Evolutionary conservation across 768 basidiomycete genomes (phyloP).

Genomic region (Neoboletus subvelutipes): DNA sequence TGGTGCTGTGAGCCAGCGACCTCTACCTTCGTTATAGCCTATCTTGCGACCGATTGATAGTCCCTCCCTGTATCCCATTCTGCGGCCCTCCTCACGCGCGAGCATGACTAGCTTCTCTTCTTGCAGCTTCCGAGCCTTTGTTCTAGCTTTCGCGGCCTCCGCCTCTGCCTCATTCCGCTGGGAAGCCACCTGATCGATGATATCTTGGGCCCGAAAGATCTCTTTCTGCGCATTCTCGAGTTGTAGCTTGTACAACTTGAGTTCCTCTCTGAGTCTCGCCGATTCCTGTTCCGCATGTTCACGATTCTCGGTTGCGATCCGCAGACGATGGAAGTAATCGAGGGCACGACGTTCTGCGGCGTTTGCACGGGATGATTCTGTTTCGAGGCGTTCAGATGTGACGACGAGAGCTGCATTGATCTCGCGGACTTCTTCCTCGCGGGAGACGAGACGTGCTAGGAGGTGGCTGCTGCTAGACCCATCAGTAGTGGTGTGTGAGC

Average conservation of each 20-base stretch:
- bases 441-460: constrained; percentile 29
- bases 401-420: constrained; percentile 28
- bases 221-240: constrained; percentile 46
- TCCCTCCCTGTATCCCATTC: constrained; percentile 43
- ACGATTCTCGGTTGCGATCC: constrained; percentile 40
- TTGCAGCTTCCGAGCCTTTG: constrained; percentile 43
- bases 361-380: constrained; percentile 42
- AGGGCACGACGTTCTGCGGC: constrained; percentile 48
- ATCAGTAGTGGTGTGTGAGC: constrained; percentile 27
- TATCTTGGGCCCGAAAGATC: constrained; percentile 42
- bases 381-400: constrained; percentile 36
- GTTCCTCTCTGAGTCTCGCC: constrained; percentile 40
- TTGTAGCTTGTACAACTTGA: constrained; percentile 46
- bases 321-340: constrained; percentile 44
- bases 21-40: constrained; percentile 30
- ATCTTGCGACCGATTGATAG: constrained; percentile 34
- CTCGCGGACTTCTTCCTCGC: constrained; percentile 34
- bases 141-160: constrained; percentile 43
- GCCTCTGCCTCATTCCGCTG: constrained; percentile 47
- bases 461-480: constrained; percentile 31
- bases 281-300: constrained; percentile 39
- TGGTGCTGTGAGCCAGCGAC: constrained; percentile 9
- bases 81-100: constrained; percentile 45
- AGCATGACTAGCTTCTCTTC: constrained; percentile 41
- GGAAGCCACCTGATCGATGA: constrained; percentile 42